These are phyloP conservation scores for Trichoderma polysporum DNA, from an alignment of 2,329 filamentous ascomycete species.

Conservation along the genomic window DNA sequence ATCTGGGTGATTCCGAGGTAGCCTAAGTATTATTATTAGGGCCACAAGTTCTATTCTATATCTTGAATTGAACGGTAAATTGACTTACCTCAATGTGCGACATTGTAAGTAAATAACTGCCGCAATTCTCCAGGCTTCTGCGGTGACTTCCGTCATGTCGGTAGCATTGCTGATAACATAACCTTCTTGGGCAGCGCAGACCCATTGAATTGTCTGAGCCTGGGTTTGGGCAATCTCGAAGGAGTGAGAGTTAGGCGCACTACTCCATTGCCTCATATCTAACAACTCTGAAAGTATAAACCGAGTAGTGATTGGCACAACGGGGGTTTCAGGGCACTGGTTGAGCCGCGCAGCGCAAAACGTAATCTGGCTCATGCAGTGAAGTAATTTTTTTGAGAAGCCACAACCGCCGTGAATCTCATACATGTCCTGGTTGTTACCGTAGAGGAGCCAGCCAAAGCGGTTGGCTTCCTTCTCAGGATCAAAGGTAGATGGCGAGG, in stretches of 20 bases:
- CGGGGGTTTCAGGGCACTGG: conserved; percentile 34
- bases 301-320: conserved; percentile 34
- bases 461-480: conserved; percentile 32
- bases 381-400: conserved; percentile 42
- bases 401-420: conserved; percentile 44
- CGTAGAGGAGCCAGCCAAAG: conserved; percentile 43
- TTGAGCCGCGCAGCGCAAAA: conserved; percentile 37
- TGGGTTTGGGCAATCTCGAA: conserved; percentile 26
- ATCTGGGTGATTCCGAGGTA: conserved; percentile 39
- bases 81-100: conserved; percentile 37
- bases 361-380: conserved; percentile 40
- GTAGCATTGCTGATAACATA: conserved; percentile 31
- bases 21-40: conserved; percentile 28
- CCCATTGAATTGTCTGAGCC: conserved; percentile 32
- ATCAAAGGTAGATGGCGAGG: conserved; percentile 30
- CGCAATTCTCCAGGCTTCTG: conserved; percentile 43
- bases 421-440: conserved; percentile 35
- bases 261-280: conserved; percentile 39
- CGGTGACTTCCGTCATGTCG: conserved; percentile 42
- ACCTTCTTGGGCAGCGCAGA: conserved; percentile 27
- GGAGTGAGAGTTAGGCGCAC: conserved; percentile 27
- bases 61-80: no score
- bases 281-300: conserved; percentile 31
- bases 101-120: conserved; percentile 42
- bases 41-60: not conserved